Conservation (phyloP, 179 eudicot species). For the Carnegiea gigantea region DNA sequence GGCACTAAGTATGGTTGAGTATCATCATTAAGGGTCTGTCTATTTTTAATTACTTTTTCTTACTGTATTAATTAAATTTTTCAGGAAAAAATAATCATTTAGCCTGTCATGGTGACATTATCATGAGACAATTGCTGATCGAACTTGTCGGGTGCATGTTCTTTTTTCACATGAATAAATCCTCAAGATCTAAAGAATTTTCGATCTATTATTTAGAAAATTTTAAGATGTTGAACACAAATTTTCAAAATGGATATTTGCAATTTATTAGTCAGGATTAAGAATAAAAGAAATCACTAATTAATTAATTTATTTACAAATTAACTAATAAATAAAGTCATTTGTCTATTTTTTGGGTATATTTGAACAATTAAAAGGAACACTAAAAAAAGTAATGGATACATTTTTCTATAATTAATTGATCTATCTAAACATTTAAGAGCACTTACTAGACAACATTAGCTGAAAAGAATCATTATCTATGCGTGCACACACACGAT, state of each 20-base stretch:
- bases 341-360: too few relatives aligned
- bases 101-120: conserved; percentile 5
- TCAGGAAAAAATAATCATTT: not conserved
- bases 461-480: too few relatives aligned
- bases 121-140: not conserved
- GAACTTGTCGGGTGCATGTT: not conserved
- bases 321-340: too few relatives aligned
- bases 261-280: too few relatives aligned
- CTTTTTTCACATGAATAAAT: not conserved
- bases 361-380: too few relatives aligned
- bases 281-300: too few relatives aligned
- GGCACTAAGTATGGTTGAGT: conserved; percentile 15
- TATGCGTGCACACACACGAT: too few relatives aligned
- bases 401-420: too few relatives aligned
- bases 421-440: too few relatives aligned
- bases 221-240: not conserved
- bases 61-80: not conserved
- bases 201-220: not conserved
- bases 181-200: not conserved
- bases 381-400: too few relatives aligned
- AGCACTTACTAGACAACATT: too few relatives aligned
- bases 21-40: conserved; percentile 25
- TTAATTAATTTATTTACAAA: too few relatives aligned
- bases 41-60: not conserved
- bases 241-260: not conserved